Evolutionary conservation across 176 grass and related monocot species (phyloP).

Genomic region (Poa pratensis): DNA sequence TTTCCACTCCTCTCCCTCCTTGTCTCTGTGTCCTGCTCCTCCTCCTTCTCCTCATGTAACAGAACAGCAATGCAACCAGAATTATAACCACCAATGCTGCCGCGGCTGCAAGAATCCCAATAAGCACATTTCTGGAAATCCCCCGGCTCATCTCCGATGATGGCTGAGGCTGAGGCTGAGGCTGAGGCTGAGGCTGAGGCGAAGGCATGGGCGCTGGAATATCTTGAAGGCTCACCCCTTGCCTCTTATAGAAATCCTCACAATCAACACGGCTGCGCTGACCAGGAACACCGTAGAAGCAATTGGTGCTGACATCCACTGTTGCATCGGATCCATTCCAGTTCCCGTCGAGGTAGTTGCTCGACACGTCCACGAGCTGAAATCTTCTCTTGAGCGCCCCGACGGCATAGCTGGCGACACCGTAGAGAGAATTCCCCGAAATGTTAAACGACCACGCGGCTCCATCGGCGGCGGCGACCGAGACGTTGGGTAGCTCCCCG

Average conservation of each 20-base stretch:
- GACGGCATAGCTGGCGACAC: conserved; percentile 36
- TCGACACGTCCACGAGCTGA: conserved; percentile 64
- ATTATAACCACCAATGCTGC: conserved; percentile 44
- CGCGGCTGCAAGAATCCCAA: conserved; percentile 51
- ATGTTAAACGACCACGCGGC: conserved; percentile 51
- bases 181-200: background rate
- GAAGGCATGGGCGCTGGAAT: background rate
- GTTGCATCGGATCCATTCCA: conserved; percentile 40
- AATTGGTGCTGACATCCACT: conserved; percentile 55
- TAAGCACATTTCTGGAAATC: conserved; percentile 61
- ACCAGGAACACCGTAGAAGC: conserved; percentile 49
- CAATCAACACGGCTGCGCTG: conserved; percentile 66
- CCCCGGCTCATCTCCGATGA: conserved; percentile 5
- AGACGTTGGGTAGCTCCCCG: conserved; percentile 43
- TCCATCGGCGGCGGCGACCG: background rate
- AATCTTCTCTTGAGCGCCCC: conserved; percentile 46
- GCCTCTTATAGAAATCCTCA: conserved; percentile 60
- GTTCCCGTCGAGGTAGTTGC: conserved; percentile 72
- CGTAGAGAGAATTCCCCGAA: conserved; percentile 75
- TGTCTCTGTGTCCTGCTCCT: conserved; percentile 14
- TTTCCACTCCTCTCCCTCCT: conserved; percentile 26
- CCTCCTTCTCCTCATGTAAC: conserved; percentile 30
- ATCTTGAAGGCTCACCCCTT: conserved; percentile 40
- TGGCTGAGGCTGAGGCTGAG: conserved; percentile 9
- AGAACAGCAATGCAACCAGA: conserved; percentile 42